These are phyloP conservation scores for Pseudodiploospora longispora DNA, from an alignment of 2,329 filamentous ascomycete species.

Conservation along the genomic window DNA sequence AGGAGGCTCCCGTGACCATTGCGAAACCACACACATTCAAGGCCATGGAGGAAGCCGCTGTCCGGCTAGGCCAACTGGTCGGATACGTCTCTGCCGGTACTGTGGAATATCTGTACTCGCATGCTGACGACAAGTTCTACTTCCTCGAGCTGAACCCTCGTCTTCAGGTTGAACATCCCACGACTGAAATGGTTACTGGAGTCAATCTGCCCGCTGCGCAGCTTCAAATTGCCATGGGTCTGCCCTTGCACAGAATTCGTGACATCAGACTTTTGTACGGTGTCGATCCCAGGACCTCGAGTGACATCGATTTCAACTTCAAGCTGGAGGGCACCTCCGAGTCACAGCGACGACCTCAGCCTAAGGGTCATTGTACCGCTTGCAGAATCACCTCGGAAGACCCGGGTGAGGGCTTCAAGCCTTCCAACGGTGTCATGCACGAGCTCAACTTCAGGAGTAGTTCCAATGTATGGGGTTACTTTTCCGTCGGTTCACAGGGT, in stretches of 20 bases:
- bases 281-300: constrained; percentile 78
- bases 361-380: constrained; percentile 95
- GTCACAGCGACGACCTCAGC: constrained; percentile 80
- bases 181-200: constrained; percentile 97
- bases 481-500: constrained; percentile 93
- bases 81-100: constrained; percentile 98
- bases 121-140: constrained; percentile 97
- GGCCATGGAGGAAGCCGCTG: constrained; percentile 93
- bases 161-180: constrained; percentile 99
- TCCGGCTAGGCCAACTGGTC: constrained; percentile 86
- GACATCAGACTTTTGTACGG: constrained; percentile 96
- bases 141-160: constrained; percentile 97
- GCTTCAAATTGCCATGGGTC: constrained; percentile 97
- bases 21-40: constrained; percentile 84
- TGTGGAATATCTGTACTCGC: constrained; percentile 97
- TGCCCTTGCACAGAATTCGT: constrained; percentile 87
- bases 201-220: constrained; percentile 96
- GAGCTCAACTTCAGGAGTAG: constrained; percentile 98
- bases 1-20: constrained; percentile 96
- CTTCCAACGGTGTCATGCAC: constrained; percentile 97
- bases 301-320: constrained; percentile 95
- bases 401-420: constrained; percentile 98
- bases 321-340: constrained; percentile 73
- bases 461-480: constrained; percentile 99
- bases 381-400: constrained; percentile 99